Base-by-base conservation (phyloP, 2,329 filamentous ascomycete genomes). In the Ceratocystis alfenasii region DNA sequence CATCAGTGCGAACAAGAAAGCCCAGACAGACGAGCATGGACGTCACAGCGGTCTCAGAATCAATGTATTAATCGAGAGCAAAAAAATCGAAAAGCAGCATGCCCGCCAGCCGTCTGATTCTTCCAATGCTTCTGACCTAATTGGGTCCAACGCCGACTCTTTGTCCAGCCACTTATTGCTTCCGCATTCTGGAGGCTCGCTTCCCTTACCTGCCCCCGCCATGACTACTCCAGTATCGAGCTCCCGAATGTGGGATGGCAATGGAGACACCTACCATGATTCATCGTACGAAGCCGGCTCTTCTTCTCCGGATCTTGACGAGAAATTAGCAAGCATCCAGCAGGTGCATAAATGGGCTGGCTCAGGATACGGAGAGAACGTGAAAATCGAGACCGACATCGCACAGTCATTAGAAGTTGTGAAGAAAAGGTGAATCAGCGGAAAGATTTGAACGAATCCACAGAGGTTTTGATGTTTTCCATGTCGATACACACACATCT, bases 341-440 rank as follows among this genome's bases (percentile, higher is more conserved):
- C 53, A 25, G 10, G 5, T 57, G 22, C 53, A 57, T 33, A 33
- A 33, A 17, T 28, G 22, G 22, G 28, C 53, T 20, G 28, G 53
- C 28, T 33, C 53, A 6, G 15, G 53, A 17, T 30, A 57, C 53
- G 28, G 53, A 17, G 22, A 25, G 7, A 33, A 33, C 6, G 63
- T 65, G 22, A 65, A 30, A 25, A 50, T 65, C 6, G 22, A 57
- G 15, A 65, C 50, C 10, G 25, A 60, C 2, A 60, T 65, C 15
- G 63, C 36, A 8, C 50, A 53, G 50, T 65, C 25, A 12, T 65
- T 53, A 30, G 33, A 65, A 25, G n/a, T 25, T 4, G 30, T 20
- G 36, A 59, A 65, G 63, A 48, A 59, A 25, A 48, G 28, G 61
- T 63, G 41, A 48, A 44, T 10, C 20, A 15, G 10, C 20, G 28